These are phyloP conservation scores for Pulveroboletus frians DNA, from an alignment of 768 basidiomycete species.

Conservation along the genomic window DNA sequence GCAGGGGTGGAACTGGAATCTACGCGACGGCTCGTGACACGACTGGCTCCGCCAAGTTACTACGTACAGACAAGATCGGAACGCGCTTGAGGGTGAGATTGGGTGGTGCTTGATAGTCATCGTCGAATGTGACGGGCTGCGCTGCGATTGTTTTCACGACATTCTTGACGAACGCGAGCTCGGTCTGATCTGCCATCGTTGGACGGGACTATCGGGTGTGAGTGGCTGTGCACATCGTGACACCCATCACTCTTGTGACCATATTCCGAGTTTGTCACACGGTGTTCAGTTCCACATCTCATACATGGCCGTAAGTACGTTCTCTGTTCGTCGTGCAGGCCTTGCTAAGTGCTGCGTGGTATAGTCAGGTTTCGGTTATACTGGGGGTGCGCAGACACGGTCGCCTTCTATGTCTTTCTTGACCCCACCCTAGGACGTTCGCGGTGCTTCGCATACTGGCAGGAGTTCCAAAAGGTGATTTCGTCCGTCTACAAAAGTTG, in stretches of 20 bases:
- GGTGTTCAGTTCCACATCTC: neutral
- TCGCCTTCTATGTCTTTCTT: neutral
- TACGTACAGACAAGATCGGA: conserved; percentile 61
- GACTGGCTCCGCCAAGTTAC: neutral
- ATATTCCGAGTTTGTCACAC: neutral
- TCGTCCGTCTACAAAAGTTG: neutral
- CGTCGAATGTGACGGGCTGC: conserved; percentile 62
- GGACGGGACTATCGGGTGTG: neutral
- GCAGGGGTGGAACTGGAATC: conserved; percentile 59
- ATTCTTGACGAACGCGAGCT: conserved; percentile 59
- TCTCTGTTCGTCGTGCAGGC: neutral
- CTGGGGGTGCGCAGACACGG: conserved; percentile 44
- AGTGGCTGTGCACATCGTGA: conserved; percentile 24
- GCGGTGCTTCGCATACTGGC: conserved; percentile 89
- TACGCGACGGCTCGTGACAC: conserved; percentile 26
- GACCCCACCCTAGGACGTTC: conserved; percentile 53
- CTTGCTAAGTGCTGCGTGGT: conserved; percentile 10
- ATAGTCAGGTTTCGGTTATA: conserved; percentile 64
- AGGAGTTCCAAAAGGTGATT: conserved; percentile 73
- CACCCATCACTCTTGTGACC: conserved; percentile 19
- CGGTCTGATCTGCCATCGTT: conserved; percentile 51
- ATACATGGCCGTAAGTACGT: conserved; percentile 37
- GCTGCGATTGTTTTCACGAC: conserved; percentile 58
- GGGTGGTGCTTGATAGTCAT: conserved; percentile 75
- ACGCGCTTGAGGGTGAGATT: conserved; percentile 62